phyloP scores from a whole-genome alignment of 1,139 yeast genomes.

The Candida glucosophila region DNA sequence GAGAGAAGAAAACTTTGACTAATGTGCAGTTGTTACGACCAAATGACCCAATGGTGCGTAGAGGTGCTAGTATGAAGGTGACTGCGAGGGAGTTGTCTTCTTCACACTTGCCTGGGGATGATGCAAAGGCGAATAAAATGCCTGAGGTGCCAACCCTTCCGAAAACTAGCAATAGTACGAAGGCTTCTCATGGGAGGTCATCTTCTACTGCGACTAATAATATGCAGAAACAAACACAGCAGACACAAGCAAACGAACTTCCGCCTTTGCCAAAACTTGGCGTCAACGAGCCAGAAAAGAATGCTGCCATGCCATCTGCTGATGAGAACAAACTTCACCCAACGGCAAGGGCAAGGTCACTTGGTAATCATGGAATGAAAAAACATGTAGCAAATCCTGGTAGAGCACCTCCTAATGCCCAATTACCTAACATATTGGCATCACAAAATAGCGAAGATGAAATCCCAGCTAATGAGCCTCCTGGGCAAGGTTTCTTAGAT shows the following conservation, averaged over 20 bases:
- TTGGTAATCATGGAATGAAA: slow-evolving; percentile 68
- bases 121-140: slow-evolving; percentile 17
- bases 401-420: slow-evolving; percentile 25
- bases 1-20: slow-evolving; percentile 1
- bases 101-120: no score
- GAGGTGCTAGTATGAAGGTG: slow-evolving; percentile 55
- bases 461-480: slow-evolving; percentile 10
- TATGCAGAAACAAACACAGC: slow-evolving; percentile 20
- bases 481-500: slow-evolving; percentile 51
- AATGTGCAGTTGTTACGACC: no score
- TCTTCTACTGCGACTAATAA: slow-evolving; percentile 18
- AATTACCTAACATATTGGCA: slow-evolving; percentile 41
- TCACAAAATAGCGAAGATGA: slow-evolving; percentile 37
- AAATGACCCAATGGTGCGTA: slow-evolving; percentile 45
- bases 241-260: slow-evolving; percentile 38
- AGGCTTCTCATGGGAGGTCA: slow-evolving; percentile 20
- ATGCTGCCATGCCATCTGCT: slow-evolving; percentile 3
- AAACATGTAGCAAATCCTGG: slow-evolving; percentile 29
- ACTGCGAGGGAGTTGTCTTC: slow-evolving; percentile 47
- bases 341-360: slow-evolving; percentile 82
- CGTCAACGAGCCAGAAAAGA: slow-evolving; percentile 17
- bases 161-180: slow-evolving; percentile 5
- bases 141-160: slow-evolving; percentile 7
- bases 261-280: slow-evolving; percentile 43
- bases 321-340: slow-evolving; percentile 46